These are phyloP conservation scores for Trichoderma asperelloides DNA, from an alignment of 495 filamentous ascomycete genomes.

Conservation along the genomic window DNA sequence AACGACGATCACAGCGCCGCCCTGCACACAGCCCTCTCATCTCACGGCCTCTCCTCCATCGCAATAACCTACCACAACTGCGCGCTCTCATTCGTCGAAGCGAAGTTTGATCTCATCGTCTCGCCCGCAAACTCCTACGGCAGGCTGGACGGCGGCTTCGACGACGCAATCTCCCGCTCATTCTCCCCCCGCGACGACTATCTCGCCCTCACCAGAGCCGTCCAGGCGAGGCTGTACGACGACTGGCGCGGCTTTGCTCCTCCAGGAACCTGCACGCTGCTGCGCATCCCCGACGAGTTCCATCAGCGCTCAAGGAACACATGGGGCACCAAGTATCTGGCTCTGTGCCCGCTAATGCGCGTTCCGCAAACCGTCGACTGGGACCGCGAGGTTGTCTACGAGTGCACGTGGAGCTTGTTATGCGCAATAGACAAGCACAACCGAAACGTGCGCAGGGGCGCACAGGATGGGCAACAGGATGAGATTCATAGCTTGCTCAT, in stretches of 20 bases:
- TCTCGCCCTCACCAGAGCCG: slow-evolving; percentile 33
- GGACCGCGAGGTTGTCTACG: slow-evolving; percentile 46
- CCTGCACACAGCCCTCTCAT: background rate
- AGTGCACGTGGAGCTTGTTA: slow-evolving; percentile 44
- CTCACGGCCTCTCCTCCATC: background rate
- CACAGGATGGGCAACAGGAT: slow-evolving; percentile 11
- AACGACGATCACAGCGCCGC: background rate
- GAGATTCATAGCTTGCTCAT: slow-evolving; percentile 37
- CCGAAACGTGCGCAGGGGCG: slow-evolving; percentile 11
- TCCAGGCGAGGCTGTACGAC: slow-evolving; percentile 34
- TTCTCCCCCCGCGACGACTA: slow-evolving; percentile 38
- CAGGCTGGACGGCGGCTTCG: slow-evolving; percentile 43
- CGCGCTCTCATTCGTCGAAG: slow-evolving; percentile 24
- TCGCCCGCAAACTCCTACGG: slow-evolving; percentile 47
- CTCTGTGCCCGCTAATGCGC: slow-evolving; percentile 45
- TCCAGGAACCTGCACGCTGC: slow-evolving; percentile 38
- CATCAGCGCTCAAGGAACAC: background rate
- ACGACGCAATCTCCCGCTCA: slow-evolving; percentile 42
- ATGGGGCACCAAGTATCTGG: slow-evolving; percentile 34
- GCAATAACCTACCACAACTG: slow-evolving; percentile 24
- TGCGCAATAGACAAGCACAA: slow-evolving; percentile 39
- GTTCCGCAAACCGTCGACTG: slow-evolving; percentile 30
- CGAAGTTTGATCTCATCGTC: slow-evolving; percentile 36
- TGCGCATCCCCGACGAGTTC: slow-evolving; percentile 27
- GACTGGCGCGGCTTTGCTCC: slow-evolving; percentile 40